A percentile compares a stretch with the other conserved stretches of the same genome.
Evolutionary conservation across 2,329 filamentous ascomycete genomes (phyloP).

Genomic region (Lasiodiplodia theobromae): DNA sequence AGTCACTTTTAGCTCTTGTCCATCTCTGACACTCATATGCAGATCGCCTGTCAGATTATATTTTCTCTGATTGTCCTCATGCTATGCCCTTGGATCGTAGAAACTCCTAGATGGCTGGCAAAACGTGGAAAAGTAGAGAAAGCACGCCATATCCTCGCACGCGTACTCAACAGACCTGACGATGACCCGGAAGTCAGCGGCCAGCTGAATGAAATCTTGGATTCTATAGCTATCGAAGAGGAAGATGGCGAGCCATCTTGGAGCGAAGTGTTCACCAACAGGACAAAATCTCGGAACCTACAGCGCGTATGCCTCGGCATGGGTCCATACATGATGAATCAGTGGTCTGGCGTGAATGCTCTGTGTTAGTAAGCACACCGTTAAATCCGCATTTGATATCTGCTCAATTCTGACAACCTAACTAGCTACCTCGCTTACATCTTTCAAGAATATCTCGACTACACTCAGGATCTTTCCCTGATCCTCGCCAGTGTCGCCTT

Average conservation of each 20-base stretch:
- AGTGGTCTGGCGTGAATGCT: constrained; percentile 37
- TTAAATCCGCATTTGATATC: rapidly evolving
- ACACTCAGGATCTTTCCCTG: constrained; percentile 38
- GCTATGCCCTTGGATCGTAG: constrained; percentile 47
- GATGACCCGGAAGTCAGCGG: constrained; percentile 62
- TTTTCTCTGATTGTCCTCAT: constrained; percentile 54
- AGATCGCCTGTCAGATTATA: constrained; percentile 59
- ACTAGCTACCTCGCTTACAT: constrained; percentile 41
- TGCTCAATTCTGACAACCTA: neutral
- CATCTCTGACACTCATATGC: constrained; percentile 31
- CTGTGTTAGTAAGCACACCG: neutral
- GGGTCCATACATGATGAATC: constrained; percentile 47
- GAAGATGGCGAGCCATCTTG: constrained; percentile 43
- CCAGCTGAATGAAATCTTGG: constrained; percentile 69
- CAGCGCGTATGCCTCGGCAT: constrained; percentile 48
- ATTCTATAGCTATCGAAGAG: constrained; percentile 46
- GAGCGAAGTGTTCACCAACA: constrained; percentile 47
- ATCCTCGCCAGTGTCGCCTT: constrained; percentile 42
- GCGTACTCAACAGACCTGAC: constrained; percentile 53
- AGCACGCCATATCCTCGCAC: constrained; percentile 57
- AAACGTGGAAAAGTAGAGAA: constrained; percentile 52
- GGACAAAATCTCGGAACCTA: constrained; percentile 45
- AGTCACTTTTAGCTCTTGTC: too few species aligned
- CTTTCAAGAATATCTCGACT: constrained; percentile 38
- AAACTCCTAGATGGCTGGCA: constrained; percentile 43